Percentiles rank a stretch among this genome's conserved stretches.
Conservation (phyloP, 805 yeast species). For the Lipomyces starkeyi region DNA sequence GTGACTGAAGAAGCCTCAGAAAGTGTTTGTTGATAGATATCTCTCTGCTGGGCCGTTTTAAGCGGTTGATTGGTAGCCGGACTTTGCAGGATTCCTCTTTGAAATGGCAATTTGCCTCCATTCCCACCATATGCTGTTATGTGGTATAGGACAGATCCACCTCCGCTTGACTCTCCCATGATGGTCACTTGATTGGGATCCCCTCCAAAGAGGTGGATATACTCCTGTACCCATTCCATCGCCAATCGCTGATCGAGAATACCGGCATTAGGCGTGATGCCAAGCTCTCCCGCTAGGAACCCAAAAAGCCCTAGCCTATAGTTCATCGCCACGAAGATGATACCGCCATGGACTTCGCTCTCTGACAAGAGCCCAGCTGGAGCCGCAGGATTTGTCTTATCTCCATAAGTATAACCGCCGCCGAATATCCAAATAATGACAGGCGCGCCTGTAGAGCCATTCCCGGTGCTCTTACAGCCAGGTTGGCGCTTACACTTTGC, state of each 20-base stretch:
- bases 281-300: conserved; percentile 42
- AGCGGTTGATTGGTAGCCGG: too few relatives aligned
- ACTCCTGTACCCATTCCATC: conserved; percentile 48
- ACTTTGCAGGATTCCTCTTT: too few relatives aligned
- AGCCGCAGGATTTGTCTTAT: conserved; percentile 23
- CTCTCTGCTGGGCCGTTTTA: too few relatives aligned
- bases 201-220: conserved; percentile 50
- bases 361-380: conserved; percentile 23
- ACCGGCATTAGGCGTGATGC: conserved; percentile 47
- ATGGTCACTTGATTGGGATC: conserved; percentile 43
- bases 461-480: too few relatives aligned
- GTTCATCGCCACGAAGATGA: conserved; percentile 35
- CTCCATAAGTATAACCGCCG: conserved; percentile 36
- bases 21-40: too few relatives aligned
- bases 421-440: conserved; percentile 37
- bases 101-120: too few relatives aligned
- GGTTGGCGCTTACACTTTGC: too few relatives aligned
- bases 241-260: conserved; percentile 48
- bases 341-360: conserved; percentile 9
- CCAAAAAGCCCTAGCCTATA: conserved; percentile 47
- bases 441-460: conserved; percentile 2
- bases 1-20: too few relatives aligned
- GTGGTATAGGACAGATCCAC: too few relatives aligned
- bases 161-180: too few relatives aligned
- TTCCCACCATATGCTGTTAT: too few relatives aligned